phyloP scores from a whole-genome alignment of 352 stramenopile genomes.

The Phytophthora constricta region DNA sequence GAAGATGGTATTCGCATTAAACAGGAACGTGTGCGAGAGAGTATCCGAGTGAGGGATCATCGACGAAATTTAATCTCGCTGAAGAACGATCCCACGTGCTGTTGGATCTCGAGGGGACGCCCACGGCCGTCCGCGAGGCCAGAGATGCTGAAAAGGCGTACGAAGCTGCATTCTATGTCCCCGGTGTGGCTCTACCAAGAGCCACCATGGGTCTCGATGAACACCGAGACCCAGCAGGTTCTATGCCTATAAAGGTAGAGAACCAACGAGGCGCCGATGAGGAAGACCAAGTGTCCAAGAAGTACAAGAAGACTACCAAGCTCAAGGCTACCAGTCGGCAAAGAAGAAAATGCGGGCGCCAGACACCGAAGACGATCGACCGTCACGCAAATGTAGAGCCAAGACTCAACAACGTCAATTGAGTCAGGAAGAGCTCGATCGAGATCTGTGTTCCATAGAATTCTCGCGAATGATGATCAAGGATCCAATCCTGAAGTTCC shows the following conservation, averaged over 20 bases:
- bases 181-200: slow-evolving; percentile 2
- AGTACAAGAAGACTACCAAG: too few relatives aligned
- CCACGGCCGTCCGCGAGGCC: background rate
- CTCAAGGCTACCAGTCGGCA: too few relatives aligned
- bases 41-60: slow-evolving; percentile 1
- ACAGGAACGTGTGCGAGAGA: background rate
- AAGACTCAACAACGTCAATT: too few relatives aligned
- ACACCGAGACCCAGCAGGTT: background rate
- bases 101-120: slow-evolving; percentile 1
- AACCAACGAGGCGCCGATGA: too few relatives aligned
- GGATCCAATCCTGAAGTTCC: slow-evolving; percentile 1
- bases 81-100: background rate
- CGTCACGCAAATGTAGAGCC: background rate
- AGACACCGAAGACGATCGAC: background rate
- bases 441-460: background rate
- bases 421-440: background rate
- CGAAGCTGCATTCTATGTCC: slow-evolving; percentile 6
- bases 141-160: slow-evolving; percentile 8
- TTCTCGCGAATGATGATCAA: background rate
- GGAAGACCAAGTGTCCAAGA: background rate
- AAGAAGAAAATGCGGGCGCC: too few relatives aligned
- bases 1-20: background rate
- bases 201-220: background rate
- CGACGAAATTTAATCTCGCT: background rate
- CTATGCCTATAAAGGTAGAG: slow-evolving; percentile 1